These are phyloP conservation scores for Simmondsia chinensis DNA, from an alignment of 148 eudicot species.

Conservation along the genomic window DNA sequence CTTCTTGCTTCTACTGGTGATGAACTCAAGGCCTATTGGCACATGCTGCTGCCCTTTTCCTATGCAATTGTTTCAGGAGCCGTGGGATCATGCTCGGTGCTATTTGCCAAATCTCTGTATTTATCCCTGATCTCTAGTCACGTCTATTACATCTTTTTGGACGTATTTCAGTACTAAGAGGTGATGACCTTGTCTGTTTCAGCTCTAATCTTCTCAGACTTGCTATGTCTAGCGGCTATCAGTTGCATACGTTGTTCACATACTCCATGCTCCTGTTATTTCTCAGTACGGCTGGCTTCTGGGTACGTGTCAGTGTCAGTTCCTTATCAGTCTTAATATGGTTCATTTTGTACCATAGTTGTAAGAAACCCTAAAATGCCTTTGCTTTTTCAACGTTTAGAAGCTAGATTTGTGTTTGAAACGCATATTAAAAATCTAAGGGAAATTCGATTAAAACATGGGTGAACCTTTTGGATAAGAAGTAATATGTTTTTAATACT, in stretches of 20 bases:
- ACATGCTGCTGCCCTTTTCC: constrained; percentile 84
- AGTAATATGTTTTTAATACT: too few species aligned
- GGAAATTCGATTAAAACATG: too few species aligned
- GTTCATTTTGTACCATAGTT: too few species aligned
- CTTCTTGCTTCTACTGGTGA: constrained; percentile 49
- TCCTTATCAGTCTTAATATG: too few species aligned
- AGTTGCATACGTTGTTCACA: constrained; percentile 85
- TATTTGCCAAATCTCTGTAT: constrained; percentile 95
- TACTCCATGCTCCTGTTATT: constrained; percentile 83
- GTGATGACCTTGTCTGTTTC: constrained; percentile 10
- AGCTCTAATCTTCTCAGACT: constrained; percentile 88
- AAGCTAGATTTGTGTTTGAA: too few species aligned
- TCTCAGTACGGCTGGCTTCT: constrained; percentile 94
- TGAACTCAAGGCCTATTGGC: constrained; percentile 63
- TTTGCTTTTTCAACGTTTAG: too few species aligned
- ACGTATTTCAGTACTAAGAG: background rate
- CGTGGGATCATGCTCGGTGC: constrained; percentile 90
- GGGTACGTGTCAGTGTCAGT: constrained; percentile 38
- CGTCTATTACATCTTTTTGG: background rate
- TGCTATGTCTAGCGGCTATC: constrained; percentile 78
- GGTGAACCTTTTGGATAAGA: too few species aligned
- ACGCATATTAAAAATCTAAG: too few species aligned
- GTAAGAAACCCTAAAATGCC: too few species aligned
- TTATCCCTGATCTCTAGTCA: constrained; percentile 1
- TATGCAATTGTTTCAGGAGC: constrained; percentile 95